phyloP scores from a whole-genome alignment of 2,329 filamentous ascomycete species.

The Lachnellula arida region DNA sequence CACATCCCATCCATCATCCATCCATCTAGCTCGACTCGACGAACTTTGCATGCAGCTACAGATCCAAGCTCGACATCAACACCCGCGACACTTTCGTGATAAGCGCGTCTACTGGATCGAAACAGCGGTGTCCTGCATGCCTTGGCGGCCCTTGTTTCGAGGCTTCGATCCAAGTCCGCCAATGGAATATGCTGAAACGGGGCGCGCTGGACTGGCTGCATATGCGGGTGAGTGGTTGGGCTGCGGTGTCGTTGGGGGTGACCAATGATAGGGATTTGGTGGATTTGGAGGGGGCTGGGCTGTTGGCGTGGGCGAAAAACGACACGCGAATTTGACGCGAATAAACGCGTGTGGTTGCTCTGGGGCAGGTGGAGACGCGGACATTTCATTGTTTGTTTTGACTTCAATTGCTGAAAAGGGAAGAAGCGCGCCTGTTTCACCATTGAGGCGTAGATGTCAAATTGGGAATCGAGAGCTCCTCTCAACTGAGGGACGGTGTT shows the following conservation, averaged over 20 bases:
- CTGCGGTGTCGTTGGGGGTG: not conserved
- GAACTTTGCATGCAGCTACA: no score
- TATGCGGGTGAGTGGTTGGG: not conserved
- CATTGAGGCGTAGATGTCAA: not conserved
- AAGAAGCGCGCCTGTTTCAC: slow-evolving; percentile 11
- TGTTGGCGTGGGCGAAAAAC: not conserved
- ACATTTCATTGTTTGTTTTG: not conserved
- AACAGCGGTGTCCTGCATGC: slow-evolving; percentile 7
- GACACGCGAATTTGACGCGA: slow-evolving; percentile 18
- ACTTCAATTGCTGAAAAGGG: not conserved
- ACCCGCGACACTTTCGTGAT: slow-evolving; percentile 17
- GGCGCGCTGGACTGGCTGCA: not conserved
- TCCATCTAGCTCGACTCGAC: no score
- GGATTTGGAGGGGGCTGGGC: not conserved
- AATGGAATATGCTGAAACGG: slow-evolving; percentile 20
- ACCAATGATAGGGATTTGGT: slow-evolving; percentile 4
- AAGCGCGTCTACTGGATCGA: slow-evolving; percentile 24
- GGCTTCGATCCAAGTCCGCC: slow-evolving; percentile 5
- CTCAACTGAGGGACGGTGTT: not conserved
- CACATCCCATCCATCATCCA: no score
- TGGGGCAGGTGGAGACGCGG: not conserved
- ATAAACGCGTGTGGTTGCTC: slow-evolving; percentile 9
- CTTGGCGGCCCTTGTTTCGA: slow-evolving; percentile 9
- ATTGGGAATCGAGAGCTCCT: not conserved
- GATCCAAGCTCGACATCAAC: slow-evolving; percentile 12